Evolutionary conservation across 1,284 basidiomycete species (phyloP).

Genomic region (Irpex sp.): DNA sequence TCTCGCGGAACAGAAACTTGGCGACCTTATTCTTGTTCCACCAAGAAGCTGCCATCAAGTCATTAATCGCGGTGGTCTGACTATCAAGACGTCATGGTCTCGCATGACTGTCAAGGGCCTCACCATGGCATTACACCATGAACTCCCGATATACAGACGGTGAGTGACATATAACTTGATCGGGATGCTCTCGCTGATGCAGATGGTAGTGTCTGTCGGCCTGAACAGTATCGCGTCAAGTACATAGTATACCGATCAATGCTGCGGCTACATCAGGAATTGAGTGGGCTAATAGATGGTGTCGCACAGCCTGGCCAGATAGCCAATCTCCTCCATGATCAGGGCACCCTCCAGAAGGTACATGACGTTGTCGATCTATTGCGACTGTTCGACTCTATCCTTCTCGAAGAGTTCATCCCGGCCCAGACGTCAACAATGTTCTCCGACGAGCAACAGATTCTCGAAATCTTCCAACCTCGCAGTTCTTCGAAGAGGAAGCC

Average conservation of each 20-base stretch:
- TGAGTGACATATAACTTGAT: slow-evolving; percentile 26
- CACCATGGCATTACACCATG: slow-evolving; percentile 55
- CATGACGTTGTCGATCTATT: slow-evolving; percentile 31
- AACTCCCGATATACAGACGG: slow-evolving; percentile 75
- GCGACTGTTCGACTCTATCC: slow-evolving; percentile 52
- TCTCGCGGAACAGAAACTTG: slow-evolving; percentile 63
- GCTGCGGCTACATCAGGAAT: slow-evolving; percentile 30
- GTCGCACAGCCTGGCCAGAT: neutral
- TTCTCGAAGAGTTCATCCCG: slow-evolving; percentile 50
- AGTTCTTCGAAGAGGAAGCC: slow-evolving; percentile 9
- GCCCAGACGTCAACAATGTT: slow-evolving; percentile 28
- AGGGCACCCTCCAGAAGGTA: too few relatives aligned
- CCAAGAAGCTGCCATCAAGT: slow-evolving; percentile 77
- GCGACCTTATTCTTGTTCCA: slow-evolving; percentile 77
- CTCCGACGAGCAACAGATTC: neutral
- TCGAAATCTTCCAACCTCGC: neutral
- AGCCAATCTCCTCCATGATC: neutral
- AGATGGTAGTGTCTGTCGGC: slow-evolving; percentile 60
- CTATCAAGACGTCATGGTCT: slow-evolving; percentile 78
- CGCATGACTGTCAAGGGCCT: slow-evolving; percentile 67
- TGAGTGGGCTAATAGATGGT: slow-evolving; percentile 17
- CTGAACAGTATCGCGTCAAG: slow-evolving; percentile 70
- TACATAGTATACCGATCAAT: slow-evolving; percentile 56
- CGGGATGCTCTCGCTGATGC: neutral
- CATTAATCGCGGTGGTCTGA: slow-evolving; percentile 70